Evolutionary conservation across 305 asterid species (phyloP).

Genomic region (Lippia alba): DNA sequence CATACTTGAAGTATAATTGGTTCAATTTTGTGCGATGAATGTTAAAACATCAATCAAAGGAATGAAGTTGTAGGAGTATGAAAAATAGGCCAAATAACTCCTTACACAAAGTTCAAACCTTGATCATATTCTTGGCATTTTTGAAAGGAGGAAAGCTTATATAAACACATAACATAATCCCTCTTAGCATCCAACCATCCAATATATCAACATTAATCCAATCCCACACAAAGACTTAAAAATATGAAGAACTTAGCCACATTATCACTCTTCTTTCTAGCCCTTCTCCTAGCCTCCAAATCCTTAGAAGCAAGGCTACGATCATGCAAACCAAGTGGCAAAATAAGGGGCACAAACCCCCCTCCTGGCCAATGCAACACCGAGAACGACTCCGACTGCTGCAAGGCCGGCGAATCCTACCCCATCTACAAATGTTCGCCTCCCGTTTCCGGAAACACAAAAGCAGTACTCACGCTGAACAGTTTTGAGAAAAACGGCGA

Average conservation of each 20-base stretch:
- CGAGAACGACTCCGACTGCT: conserved; percentile 29
- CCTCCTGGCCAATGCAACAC: conserved; percentile 31
- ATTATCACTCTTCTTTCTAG: conserved; percentile 1
- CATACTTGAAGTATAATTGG: too few species aligned
- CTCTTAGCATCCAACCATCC: background rate
- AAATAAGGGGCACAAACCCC: conserved; percentile 25
- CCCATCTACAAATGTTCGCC: conserved; percentile 37
- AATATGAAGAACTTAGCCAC: conserved; percentile 17
- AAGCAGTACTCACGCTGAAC: conserved; percentile 14
- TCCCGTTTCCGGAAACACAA: conserved; percentile 7
- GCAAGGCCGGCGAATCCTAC: conserved; percentile 28
- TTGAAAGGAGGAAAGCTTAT: background rate
- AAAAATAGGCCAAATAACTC: too few species aligned
- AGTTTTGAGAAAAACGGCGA: background rate
- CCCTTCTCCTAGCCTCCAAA: conserved; percentile 4
- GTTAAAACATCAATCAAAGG: too few species aligned
- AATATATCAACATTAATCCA: background rate
- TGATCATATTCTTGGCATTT: conserved; percentile 18
- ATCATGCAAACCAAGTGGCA: conserved; percentile 28
- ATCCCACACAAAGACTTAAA: background rate
- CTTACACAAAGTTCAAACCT: background rate
- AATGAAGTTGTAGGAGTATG: too few species aligned
- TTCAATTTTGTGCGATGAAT: too few species aligned
- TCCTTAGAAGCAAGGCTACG: conserved; percentile 9
- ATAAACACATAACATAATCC: background rate